Evolutionary conservation across 208 protist genomes (phyloP).

Genomic region (Trypanosoma melophagium): DNA sequence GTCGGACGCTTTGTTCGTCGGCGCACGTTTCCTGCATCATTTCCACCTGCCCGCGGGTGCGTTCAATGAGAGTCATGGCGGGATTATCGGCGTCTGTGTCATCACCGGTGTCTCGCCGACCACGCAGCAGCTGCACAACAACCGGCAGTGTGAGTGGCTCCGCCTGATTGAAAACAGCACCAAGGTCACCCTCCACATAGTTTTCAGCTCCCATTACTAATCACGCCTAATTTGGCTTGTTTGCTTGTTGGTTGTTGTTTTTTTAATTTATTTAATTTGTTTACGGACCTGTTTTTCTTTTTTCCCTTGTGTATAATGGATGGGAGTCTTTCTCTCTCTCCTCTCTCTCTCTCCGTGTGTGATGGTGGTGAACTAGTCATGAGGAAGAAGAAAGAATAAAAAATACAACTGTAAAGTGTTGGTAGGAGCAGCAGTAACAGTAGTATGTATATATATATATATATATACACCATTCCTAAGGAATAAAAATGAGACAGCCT

Average conservation of each 20-base stretch:
- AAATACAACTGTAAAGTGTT: no score
- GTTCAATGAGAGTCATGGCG: conserved; percentile 36
- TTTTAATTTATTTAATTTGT: not conserved
- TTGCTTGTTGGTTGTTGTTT: not conserved
- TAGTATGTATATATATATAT: no score
- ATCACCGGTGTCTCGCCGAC: conserved; percentile 28
- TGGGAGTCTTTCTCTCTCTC: no score
- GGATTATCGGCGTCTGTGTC: conserved; percentile 21
- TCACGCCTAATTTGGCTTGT: not conserved
- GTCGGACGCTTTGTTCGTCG: conserved; percentile 30
- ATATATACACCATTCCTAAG: no score
- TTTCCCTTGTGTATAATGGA: no score
- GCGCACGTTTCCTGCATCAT: conserved; percentile 62
- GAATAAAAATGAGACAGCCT: no score
- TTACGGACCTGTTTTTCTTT: no score
- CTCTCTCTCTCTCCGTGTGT: no score
- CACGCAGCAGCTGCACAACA: conserved; percentile 57
- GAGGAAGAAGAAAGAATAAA: no score
- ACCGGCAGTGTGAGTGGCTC: conserved; percentile 70
- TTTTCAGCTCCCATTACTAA: conserved; percentile 55
- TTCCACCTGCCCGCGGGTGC: conserved; percentile 55
- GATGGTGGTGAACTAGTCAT: no score
- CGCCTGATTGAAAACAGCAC: conserved; percentile 63
- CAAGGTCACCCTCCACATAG: conserved; percentile 79
- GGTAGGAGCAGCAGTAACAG: no score